phyloP scores from a whole-genome alignment of 2,329 filamentous ascomycete species.

The Trichothecium roseum region DNA sequence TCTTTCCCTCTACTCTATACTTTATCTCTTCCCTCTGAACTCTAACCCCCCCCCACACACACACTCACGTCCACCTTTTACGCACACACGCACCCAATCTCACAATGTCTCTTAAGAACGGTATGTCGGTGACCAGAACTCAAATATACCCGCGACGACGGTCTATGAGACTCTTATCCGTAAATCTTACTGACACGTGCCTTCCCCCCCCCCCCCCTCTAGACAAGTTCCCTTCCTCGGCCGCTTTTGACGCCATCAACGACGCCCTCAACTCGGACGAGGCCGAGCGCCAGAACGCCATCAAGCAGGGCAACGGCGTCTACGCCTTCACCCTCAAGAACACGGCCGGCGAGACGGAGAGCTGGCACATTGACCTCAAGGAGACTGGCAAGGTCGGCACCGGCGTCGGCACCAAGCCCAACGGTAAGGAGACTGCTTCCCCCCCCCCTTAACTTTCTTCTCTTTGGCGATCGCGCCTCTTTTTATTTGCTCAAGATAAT shows the following conservation, averaged over 20 bases:
- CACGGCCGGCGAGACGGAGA: slow-evolving; percentile 62
- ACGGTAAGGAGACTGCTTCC: slow-evolving; percentile 45
- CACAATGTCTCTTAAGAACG: slow-evolving; percentile 65
- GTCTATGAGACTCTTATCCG: no score
- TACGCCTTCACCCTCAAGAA: slow-evolving; percentile 95
- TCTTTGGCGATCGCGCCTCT: no score
- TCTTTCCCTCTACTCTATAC: background rate
- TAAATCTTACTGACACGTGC: background rate
- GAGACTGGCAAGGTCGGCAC: slow-evolving; percentile 73
- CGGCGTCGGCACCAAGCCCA: slow-evolving; percentile 71
- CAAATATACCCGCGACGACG: background rate
- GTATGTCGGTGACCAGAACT: slow-evolving; percentile 30
- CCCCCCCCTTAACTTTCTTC: background rate
- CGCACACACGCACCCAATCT: slow-evolving; percentile 6
- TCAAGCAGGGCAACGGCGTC: slow-evolving; percentile 79
- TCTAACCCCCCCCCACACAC: no score
- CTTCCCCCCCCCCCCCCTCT: background rate
- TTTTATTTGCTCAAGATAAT: background rate
- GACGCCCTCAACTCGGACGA: slow-evolving; percentile 56
- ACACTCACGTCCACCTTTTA: no score
- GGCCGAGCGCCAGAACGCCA: slow-evolving; percentile 71
- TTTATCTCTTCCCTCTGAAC: no score
- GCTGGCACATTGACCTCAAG: slow-evolving; percentile 95
- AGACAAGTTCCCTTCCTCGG: slow-evolving; percentile 84
- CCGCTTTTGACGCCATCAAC: slow-evolving; percentile 83